Conservation (phyloP, 202 grass and related monocot species). For the Eragrostis tef region DNA sequence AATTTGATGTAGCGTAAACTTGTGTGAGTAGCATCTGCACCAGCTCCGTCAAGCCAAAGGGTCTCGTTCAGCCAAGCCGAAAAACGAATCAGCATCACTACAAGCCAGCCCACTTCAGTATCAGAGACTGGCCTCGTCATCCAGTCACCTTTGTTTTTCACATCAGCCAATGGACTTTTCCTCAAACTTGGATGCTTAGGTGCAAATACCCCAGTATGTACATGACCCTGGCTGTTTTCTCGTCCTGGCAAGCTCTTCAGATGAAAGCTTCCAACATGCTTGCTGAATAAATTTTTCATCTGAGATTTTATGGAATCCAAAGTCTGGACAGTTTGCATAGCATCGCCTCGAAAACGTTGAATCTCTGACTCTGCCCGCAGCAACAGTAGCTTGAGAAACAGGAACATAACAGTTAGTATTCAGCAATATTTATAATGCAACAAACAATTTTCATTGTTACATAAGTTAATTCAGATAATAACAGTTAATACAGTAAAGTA, state of each 20-base stretch:
- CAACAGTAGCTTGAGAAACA: conserved; percentile 61
- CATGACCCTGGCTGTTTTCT: conserved; percentile 47
- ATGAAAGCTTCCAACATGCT: conserved; percentile 46
- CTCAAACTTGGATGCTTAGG: conserved; percentile 63
- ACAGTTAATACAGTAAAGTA: not conserved
- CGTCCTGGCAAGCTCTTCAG: conserved; percentile 34
- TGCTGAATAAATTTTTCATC: conserved; percentile 64
- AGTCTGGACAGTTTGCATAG: conserved; percentile 46
- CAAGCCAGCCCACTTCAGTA: conserved; percentile 75
- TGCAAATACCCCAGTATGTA: conserved; percentile 55
- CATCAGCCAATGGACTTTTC: conserved; percentile 41
- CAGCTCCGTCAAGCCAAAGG: conserved; percentile 50
- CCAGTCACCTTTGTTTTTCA: conserved; percentile 68
- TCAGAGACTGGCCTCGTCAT: conserved; percentile 73
- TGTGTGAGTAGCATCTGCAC: conserved; percentile 23
- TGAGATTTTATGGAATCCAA: conserved; percentile 65
- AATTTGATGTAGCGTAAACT: conserved; percentile 54
- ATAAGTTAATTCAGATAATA: not conserved
- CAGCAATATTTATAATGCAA: not conserved
- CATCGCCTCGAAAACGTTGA: conserved; percentile 54
- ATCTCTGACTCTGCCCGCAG: conserved; percentile 73
- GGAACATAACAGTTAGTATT: conserved; percentile 24
- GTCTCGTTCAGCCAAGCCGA: conserved; percentile 65
- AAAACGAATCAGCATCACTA: conserved; percentile 57
- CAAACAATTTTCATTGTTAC: not conserved